Evolutionary conservation across 2,329 filamentous ascomycete species (phyloP), one percentile per base, ranked within the genome.

Genomic region (Moelleriella libera): DNA sequence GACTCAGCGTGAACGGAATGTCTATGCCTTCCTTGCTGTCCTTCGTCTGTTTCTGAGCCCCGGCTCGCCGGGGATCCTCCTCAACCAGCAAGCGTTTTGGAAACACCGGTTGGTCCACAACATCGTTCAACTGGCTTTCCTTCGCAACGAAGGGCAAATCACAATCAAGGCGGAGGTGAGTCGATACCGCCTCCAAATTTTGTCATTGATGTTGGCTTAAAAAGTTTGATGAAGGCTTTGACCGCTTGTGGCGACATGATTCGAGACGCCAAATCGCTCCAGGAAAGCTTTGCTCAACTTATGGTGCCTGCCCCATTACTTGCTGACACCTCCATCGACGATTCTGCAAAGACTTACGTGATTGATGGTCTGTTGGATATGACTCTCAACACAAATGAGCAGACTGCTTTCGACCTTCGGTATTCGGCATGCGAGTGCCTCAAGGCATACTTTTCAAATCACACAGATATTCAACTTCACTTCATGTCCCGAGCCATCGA

Each of bases 291-390:
- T 61, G 90, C 88, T 5, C 85, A 92, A 57, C 74, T 94, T 42
- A 84, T 87, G 57, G 88, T 97, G 3, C 73, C 73, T 10, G 75
- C 79, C 30, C 74, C 82, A 8, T 60, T 78, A 44, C 68, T 72
- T 31, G 44, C 53, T 34, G 55, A 61, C 43, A 65, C 69, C 43
- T 41, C 63, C 5, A 78, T 79, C 50, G 73, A 71, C n/a, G n/a
- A 30, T 9, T 63, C 72, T 8, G 67, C 72, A 11, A 76, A 77
- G 48, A 80, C 90, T 34, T 95, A 94, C 64, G 88, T 98, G 31
- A 95, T 98, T 57, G 90, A 97, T 63, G 92, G 87, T 1, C 71
- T 98, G 14, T 71, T 98, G 44, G 88, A 96, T 55, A 69, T 96
- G 42, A 82, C 84, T 0, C 70, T 98, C 7, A 81, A 81, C 48